A percentile compares a stretch with the other conserved stretches of the same genome.
Conservation (phyloP, 2,329 filamentous ascomycete species). For the Fusarium transvaalense region DNA sequence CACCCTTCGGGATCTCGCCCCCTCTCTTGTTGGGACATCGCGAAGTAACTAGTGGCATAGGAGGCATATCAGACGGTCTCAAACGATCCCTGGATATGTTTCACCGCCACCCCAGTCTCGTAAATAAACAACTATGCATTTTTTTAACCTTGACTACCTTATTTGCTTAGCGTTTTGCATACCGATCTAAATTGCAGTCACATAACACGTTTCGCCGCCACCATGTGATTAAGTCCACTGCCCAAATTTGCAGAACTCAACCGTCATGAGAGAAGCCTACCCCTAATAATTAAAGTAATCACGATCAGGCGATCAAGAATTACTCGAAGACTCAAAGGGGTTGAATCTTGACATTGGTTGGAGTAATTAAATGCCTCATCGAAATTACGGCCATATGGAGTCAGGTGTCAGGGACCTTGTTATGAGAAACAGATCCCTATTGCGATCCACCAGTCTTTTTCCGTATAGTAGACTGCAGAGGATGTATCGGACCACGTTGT, state of each 20-base stretch:
- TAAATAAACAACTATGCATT: slow-evolving; percentile 28
- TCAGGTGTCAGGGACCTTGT: slow-evolving; percentile 5
- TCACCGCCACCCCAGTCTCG: slow-evolving; percentile 4
- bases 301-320: too few relatives aligned
- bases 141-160: slow-evolving; percentile 33
- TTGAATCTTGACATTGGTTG: neutral
- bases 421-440: neutral
- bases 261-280: neutral
- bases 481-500: slow-evolving; percentile 2
- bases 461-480: slow-evolving; percentile 12
- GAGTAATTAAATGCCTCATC: neutral
- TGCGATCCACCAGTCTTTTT: slow-evolving; percentile 16
- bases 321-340: neutral
- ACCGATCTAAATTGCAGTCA: neutral
- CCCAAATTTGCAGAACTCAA: neutral
- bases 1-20: neutral
- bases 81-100: slow-evolving; percentile 10
- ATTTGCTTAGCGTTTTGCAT: slow-evolving; percentile 7
- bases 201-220: slow-evolving; percentile 2
- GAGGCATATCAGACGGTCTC: neutral
- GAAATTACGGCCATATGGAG: neutral
- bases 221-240: neutral
- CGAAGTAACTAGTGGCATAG: neutral
- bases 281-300: neutral
- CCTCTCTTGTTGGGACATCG: neutral